phyloP scores from a whole-genome alignment of 1,139 yeast species.

The Petasospora rhodanensis region DNA sequence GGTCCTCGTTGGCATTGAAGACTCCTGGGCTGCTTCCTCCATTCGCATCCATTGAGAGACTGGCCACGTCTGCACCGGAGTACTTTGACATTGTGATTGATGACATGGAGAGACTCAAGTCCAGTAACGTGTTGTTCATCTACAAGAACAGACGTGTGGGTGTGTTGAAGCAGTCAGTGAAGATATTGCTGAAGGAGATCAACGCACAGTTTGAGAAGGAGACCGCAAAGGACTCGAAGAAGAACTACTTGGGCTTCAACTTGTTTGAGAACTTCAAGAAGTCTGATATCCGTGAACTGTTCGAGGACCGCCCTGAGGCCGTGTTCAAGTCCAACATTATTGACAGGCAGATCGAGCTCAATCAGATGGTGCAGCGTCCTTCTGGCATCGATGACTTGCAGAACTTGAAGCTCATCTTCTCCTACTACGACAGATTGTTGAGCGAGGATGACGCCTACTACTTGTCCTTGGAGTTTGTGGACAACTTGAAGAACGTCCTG shows the following conservation, averaged over 20 bases:
- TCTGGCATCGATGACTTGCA: constrained; percentile 52
- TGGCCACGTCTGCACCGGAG: constrained; percentile 31
- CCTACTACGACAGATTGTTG: constrained; percentile 43
- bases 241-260: constrained; percentile 12
- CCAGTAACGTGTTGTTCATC: constrained; percentile 45
- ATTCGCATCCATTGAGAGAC: constrained; percentile 38
- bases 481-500: constrained; percentile 42
- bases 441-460: constrained; percentile 28
- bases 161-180: constrained; percentile 36
- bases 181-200: constrained; percentile 28
- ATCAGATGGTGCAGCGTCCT: constrained; percentile 42
- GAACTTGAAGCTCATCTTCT: constrained; percentile 61
- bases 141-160: constrained; percentile 43
- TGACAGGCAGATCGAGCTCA: constrained; percentile 54
- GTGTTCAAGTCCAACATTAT: constrained; percentile 38
- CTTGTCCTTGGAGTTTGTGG: constrained; percentile 47
- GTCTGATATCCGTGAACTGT: constrained; percentile 13
- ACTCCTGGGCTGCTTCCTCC: constrained; percentile 75
- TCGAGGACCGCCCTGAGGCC: constrained; percentile 13
- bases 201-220: constrained; percentile 18
- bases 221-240: constrained; percentile 1
- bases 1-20: constrained; percentile 26
- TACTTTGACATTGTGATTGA: constrained; percentile 43
- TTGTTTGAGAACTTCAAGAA: constrained; percentile 17
- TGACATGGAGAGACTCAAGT: constrained; percentile 37